These are phyloP conservation scores for Hymenoscyphus fructigenus DNA, from an alignment of 2,329 filamentous ascomycete species.

Conservation along the genomic window DNA sequence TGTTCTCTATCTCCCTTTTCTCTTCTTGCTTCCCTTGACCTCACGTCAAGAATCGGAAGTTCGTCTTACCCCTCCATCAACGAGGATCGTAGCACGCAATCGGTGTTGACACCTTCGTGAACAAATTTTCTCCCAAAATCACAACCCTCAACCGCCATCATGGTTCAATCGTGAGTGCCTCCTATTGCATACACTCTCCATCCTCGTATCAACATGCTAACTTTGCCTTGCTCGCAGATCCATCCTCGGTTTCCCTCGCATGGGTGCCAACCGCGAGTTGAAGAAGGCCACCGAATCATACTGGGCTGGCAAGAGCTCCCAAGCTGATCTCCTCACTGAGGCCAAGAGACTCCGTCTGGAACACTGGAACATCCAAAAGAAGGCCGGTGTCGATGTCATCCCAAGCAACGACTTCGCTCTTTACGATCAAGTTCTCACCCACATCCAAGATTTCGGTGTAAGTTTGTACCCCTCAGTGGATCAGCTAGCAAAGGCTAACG, in stretches of 20 bases:
- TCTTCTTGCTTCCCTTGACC: conserved; percentile 10
- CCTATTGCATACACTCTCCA: background rate
- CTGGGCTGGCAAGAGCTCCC: conserved; percentile 93
- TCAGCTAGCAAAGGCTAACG: conserved; percentile 17
- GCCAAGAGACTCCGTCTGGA: conserved; percentile 94
- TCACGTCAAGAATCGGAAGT: conserved; percentile 7
- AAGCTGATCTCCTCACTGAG: conserved; percentile 86
- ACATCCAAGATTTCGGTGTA: conserved; percentile 97
- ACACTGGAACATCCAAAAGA: conserved; percentile 99
- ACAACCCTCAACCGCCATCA: conserved; percentile 40
- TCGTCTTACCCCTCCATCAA: conserved; percentile 15
- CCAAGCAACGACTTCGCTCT: conserved; percentile 99
- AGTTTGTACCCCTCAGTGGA: conserved; percentile 39
- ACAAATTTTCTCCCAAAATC: conserved; percentile 19
- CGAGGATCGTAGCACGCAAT: conserved; percentile 24
- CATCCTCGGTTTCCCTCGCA: conserved; percentile 97
- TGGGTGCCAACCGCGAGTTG: conserved; percentile 97
- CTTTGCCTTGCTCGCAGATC: conserved; percentile 40
- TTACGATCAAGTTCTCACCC: conserved; percentile 96
- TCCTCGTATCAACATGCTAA: conserved; percentile 13
- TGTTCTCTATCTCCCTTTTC: conserved; percentile 10
- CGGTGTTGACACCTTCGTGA: conserved; percentile 20
- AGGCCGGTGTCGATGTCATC: conserved; percentile 95
- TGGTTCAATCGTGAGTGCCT: conserved; percentile 58
- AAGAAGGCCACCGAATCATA: conserved; percentile 99